Evolutionary conservation across 257 asterid genomes (phyloP).

Genomic region (Apocynum venetum): DNA sequence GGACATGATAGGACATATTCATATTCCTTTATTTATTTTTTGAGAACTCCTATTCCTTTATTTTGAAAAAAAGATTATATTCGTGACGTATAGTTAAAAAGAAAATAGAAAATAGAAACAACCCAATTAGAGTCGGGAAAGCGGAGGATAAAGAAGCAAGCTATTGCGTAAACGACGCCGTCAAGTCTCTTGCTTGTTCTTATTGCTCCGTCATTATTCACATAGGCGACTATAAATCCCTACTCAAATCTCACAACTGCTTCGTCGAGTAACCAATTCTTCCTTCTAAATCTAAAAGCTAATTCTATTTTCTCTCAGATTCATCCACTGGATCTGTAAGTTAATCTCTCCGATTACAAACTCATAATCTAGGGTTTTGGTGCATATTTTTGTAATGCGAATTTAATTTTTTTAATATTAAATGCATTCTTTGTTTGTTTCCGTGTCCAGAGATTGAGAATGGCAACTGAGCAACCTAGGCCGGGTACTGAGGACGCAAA

Average conservation of each 20-base stretch:
- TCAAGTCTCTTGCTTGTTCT: background rate
- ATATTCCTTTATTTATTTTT: no score
- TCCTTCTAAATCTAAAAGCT: background rate
- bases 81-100: no score
- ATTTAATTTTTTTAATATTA: background rate
- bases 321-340: background rate
- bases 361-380: background rate
- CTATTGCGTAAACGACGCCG: background rate
- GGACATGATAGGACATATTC: no score
- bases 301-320: background rate
- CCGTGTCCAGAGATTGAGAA: slow-evolving; percentile 12
- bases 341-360: background rate
- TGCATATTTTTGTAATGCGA: background rate
- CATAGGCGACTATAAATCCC: background rate
- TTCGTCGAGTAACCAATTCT: background rate
- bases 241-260: background rate
- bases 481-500: slow-evolving; percentile 60
- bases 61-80: no score
- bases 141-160: no score
- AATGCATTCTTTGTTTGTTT: background rate
- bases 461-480: slow-evolving; percentile 75
- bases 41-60: no score
- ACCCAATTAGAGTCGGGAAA: no score
- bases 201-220: background rate
- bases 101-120: background rate